Evolutionary conservation across 306 rosid species (phyloP).

Genomic region (Vigna radiata): DNA sequence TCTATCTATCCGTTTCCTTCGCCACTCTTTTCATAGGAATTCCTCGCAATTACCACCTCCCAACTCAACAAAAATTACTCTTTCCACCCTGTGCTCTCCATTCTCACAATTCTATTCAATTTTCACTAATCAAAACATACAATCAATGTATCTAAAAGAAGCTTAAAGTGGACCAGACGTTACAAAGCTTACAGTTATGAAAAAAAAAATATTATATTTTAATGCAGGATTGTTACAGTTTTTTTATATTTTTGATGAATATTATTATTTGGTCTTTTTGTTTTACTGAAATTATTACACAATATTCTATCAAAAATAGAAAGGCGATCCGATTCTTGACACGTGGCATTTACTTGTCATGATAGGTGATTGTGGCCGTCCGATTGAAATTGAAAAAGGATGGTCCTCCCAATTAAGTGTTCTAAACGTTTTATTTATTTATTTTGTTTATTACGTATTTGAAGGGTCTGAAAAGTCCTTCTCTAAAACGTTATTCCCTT

Average conservation of each 20-base stretch:
- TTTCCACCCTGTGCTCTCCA: too few relatives aligned
- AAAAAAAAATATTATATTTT: background rate
- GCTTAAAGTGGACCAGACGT: background rate
- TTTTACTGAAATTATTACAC: background rate
- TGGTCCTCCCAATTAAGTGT: conserved; percentile 24
- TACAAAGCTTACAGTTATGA: background rate
- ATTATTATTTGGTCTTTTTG: background rate
- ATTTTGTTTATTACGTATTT: conserved; percentile 11
- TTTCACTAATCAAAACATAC: too few relatives aligned
- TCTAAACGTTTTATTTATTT: background rate
- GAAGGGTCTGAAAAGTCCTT: background rate
- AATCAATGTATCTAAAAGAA: too few relatives aligned
- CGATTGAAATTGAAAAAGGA: conserved; percentile 8
- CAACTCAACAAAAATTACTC: too few relatives aligned
- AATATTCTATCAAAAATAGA: conserved; percentile 10
- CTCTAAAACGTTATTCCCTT: conserved; percentile 48
- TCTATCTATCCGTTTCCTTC: conserved; percentile 55
- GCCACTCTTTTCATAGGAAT: conserved; percentile 50
- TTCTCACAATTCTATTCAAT: too few relatives aligned
- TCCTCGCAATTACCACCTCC: conserved; percentile 35
- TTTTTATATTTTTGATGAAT: background rate
- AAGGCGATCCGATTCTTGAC: conserved; percentile 25
- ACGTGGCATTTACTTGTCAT: conserved; percentile 11
- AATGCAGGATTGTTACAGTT: background rate
- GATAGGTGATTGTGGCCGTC: conserved; percentile 32